Conservation (phyloP, 2,329 filamentous ascomycete species). For the Diaporthe sp. region DNA sequence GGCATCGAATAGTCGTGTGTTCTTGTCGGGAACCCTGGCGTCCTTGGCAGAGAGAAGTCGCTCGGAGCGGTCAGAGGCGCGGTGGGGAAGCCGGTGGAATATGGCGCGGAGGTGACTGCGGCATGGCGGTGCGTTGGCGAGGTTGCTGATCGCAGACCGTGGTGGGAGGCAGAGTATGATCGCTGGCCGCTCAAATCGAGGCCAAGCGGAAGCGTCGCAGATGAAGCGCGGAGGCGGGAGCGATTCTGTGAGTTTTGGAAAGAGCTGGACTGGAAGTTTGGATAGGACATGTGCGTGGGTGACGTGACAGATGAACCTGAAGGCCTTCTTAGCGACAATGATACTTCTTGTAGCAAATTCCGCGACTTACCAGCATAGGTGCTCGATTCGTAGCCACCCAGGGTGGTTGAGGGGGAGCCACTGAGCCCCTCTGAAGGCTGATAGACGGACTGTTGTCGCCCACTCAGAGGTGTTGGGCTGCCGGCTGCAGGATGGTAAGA, state of each 20-base stretch:
- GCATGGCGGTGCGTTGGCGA: constrained; percentile 56
- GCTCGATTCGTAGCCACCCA: constrained; percentile 64
- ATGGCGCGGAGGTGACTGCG: constrained; percentile 56
- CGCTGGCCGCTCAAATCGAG: constrained; percentile 62
- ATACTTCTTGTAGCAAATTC: too few species aligned
- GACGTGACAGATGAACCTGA: constrained; percentile 63
- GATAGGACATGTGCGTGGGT: constrained; percentile 65
- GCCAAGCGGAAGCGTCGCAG: constrained; percentile 60
- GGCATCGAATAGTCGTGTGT: constrained; percentile 65
- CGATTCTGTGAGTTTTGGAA: constrained; percentile 60
- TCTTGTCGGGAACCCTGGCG: constrained; percentile 52
- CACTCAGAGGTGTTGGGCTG: constrained; percentile 60
- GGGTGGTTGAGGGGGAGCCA: constrained; percentile 54
- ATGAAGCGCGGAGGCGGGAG: constrained; percentile 65
- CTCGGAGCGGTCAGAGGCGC: constrained; percentile 68
- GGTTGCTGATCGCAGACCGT: constrained; percentile 47
- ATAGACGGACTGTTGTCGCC: constrained; percentile 65
- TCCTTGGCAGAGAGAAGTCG: constrained; percentile 64
- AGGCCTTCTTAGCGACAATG: constrained; percentile 38
- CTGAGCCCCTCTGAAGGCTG: constrained; percentile 61
- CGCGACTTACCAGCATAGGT: constrained; percentile 65
- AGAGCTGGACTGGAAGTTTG: constrained; percentile 56
- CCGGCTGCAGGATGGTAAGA: constrained; percentile 60
- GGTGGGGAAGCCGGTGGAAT: constrained; percentile 66
- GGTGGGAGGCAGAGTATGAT: constrained; percentile 49